A percentile compares a stretch with the other conserved stretches of the same genome.
phyloP scores from a whole-genome alignment of 345 rosid species.

The Streptanthus diversifolius region DNA sequence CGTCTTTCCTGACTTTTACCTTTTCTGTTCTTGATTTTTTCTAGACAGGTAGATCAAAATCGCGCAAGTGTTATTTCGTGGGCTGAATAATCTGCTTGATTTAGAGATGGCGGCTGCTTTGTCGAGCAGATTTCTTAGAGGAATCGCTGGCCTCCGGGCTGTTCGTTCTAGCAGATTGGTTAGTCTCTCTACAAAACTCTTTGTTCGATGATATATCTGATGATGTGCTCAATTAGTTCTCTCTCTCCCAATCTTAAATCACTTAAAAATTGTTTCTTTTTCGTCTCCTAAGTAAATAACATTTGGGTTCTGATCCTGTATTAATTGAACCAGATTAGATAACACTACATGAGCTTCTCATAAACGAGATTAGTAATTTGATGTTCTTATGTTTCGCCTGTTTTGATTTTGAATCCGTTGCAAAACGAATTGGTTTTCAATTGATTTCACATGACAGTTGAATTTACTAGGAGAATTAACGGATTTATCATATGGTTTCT shows the following conservation, averaged over 20 bases:
- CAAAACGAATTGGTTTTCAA: background rate
- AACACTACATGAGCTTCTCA: background rate
- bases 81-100: background rate
- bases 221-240: background rate
- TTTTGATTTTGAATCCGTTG: background rate
- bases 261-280: background rate
- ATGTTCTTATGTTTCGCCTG: background rate
- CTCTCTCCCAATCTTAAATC: background rate
- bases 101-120: conserved; percentile 56
- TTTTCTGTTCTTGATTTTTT: background rate
- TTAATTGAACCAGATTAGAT: background rate
- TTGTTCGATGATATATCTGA: background rate
- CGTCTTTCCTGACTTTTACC: background rate
- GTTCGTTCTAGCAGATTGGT: conserved; percentile 47
- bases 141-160: conserved; percentile 44
- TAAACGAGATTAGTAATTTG: background rate
- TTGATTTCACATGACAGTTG: background rate
- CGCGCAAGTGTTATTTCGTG: background rate
- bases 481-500: background rate
- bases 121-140: conserved; percentile 50
- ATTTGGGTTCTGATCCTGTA: background rate
- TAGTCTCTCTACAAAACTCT: conserved; percentile 22
- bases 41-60: background rate
- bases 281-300: background rate
- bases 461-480: background rate